A percentile compares a stretch with the other conserved stretches of the same genome.
phyloP scores from a whole-genome alignment of 345 rosid genomes.

The Moricandia moricandioides region DNA sequence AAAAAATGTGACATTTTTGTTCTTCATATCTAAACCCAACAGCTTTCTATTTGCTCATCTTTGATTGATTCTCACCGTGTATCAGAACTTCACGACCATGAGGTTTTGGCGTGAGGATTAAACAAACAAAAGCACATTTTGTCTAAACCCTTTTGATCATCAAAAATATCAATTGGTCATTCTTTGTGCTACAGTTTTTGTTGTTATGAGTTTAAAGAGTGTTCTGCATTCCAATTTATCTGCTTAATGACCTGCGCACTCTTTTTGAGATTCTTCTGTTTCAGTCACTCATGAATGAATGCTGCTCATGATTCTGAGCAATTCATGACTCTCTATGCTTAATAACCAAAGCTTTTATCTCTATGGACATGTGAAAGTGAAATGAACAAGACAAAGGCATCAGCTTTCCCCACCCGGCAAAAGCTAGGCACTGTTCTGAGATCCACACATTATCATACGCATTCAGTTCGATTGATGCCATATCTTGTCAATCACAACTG shows the following conservation, averaged over 20 bases:
- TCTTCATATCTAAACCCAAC: too few relatives aligned
- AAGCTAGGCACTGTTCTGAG: background rate
- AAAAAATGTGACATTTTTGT: background rate
- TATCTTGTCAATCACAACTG: background rate
- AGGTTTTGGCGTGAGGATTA: conserved; percentile 31
- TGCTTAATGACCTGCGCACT: background rate
- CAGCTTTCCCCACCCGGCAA: too few relatives aligned
- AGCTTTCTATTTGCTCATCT: background rate
- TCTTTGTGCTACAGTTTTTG: conserved; percentile 19
- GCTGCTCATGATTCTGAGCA: background rate
- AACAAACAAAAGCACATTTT: conserved; percentile 15
- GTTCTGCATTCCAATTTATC: background rate
- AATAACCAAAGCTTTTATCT: background rate
- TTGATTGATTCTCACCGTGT: conserved; percentile 16
- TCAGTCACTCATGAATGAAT: background rate
- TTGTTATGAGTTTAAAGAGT: background rate
- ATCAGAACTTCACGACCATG: conserved; percentile 39
- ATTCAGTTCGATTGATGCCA: too few relatives aligned
- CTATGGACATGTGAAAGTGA: background rate
- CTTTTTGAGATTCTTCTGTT: background rate
- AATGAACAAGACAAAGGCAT: background rate
- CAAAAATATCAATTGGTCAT: conserved; percentile 19
- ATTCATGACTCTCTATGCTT: background rate
- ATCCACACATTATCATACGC: background rate
- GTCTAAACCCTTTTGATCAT: conserved; percentile 24